phyloP scores from a whole-genome alignment of 345 rosid species.

The Eucalyptus albens region DNA sequence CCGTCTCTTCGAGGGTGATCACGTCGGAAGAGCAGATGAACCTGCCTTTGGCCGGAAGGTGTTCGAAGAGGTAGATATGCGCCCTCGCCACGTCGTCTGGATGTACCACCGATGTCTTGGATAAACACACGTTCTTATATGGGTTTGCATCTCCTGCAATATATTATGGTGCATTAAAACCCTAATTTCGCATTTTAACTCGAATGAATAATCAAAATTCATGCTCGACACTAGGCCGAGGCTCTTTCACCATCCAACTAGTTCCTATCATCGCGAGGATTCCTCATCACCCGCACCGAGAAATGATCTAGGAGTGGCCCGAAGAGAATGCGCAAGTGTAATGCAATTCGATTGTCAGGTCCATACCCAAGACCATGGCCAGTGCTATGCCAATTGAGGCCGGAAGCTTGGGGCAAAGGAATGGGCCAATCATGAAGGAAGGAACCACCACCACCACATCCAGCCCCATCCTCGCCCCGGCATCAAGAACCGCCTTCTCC shows the following conservation, averaged over 20 bases:
- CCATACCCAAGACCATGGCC: slow-evolving; percentile 10
- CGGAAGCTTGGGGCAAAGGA: slow-evolving; percentile 12
- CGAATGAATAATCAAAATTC: neutral
- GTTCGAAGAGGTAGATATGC: slow-evolving; percentile 35
- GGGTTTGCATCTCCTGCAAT: neutral
- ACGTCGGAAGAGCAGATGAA: slow-evolving; percentile 31
- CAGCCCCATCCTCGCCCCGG: slow-evolving; percentile 8
- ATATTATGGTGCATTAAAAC: neutral
- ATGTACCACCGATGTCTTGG: neutral
- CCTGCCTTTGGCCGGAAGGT: slow-evolving; percentile 36
- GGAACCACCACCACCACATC: slow-evolving; percentile 22
- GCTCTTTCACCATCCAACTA: neutral
- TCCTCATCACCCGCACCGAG: neutral
- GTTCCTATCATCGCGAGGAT: neutral
- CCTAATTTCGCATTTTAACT: neutral
- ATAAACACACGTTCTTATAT: neutral
- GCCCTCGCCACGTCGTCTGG: slow-evolving; percentile 43
- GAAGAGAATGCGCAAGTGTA: neutral
- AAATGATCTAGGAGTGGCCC: neutral
- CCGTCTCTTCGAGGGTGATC: slow-evolving; percentile 18
- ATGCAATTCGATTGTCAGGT: neutral
- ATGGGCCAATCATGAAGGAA: slow-evolving; percentile 18
- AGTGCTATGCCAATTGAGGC: slow-evolving; percentile 1
- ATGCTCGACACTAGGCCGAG: neutral
- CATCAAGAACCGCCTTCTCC: slow-evolving; percentile 14